These are phyloP conservation scores for Jaltomata sinuosa DNA, from an alignment of 257 asterid genomes.

Conservation along the genomic window DNA sequence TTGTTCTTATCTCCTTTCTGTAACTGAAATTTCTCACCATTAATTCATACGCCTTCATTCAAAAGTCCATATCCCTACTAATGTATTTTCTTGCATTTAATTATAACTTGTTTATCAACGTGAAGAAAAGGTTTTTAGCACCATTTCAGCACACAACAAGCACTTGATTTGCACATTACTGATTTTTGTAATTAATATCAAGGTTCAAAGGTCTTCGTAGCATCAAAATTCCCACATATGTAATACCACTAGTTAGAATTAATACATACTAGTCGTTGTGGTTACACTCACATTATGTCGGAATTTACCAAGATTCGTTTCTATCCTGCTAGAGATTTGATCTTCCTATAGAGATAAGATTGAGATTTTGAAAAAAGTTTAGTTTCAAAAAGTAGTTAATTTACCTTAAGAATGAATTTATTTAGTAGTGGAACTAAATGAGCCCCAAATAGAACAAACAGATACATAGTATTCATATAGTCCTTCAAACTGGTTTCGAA, in stretches of 20 bases:
- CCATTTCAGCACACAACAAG: too few species aligned
- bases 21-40: too few species aligned
- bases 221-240: too few species aligned
- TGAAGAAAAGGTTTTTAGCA: too few species aligned
- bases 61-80: too few species aligned
- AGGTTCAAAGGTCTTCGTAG: too few species aligned
- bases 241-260: not conserved
- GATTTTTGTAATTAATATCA: too few species aligned
- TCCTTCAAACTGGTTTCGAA: not conserved
- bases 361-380: not conserved
- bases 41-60: too few species aligned
- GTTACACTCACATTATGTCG: not conserved
- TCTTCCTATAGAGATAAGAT: not conserved
- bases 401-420: not conserved
- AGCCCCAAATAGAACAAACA: not conserved
- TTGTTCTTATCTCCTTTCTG: too few species aligned
- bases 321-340: not conserved
- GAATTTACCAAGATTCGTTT: not conserved
- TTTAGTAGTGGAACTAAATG: not conserved
- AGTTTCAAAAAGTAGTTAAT: not conserved
- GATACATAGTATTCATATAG: not conserved
- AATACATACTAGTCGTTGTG: not conserved
- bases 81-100: too few species aligned
- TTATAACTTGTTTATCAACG: too few species aligned
- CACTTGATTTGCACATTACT: too few species aligned